Evolutionary conservation across 202 grass and related monocot genomes (phyloP).

Genomic region (Bolboschoenoplectus hybrid): DNA sequence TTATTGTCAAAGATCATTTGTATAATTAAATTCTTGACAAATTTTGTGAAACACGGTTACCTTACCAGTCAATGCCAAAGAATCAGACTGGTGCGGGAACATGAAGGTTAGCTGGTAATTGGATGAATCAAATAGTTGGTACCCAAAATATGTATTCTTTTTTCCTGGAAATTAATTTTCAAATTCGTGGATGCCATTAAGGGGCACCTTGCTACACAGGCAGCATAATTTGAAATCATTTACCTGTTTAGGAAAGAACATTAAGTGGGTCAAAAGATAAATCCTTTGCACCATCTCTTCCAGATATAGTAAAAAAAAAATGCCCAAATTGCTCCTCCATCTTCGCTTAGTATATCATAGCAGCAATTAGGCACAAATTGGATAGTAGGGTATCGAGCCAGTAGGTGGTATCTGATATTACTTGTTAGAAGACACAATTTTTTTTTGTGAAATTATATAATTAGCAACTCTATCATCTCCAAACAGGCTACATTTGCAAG

Average conservation of each 20-base stretch:
- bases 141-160: not conserved
- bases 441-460: constrained; percentile 9
- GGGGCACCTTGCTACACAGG: not conserved
- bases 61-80: not conserved
- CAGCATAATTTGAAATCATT: not conserved
- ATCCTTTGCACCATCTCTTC: not conserved
- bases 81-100: not conserved
- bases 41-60: not conserved
- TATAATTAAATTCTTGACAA: constrained; percentile 11
- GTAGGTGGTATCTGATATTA: constrained; percentile 20
- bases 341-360: not conserved
- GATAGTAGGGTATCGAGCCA: too few relatives aligned
- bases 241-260: not conserved
- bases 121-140: constrained; percentile 13
- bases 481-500: constrained; percentile 80
- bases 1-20: not conserved
- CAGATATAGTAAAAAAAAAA: not conserved
- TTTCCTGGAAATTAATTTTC: not conserved
- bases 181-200: not conserved
- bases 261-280: not conserved
- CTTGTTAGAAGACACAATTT: not conserved
- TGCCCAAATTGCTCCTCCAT: not conserved
- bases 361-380: not conserved
- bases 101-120: not conserved
- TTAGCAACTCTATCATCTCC: constrained; percentile 2